Base-by-base conservation (phyloP, 805 yeast genomes). In the Candida lessepsii region DNA sequence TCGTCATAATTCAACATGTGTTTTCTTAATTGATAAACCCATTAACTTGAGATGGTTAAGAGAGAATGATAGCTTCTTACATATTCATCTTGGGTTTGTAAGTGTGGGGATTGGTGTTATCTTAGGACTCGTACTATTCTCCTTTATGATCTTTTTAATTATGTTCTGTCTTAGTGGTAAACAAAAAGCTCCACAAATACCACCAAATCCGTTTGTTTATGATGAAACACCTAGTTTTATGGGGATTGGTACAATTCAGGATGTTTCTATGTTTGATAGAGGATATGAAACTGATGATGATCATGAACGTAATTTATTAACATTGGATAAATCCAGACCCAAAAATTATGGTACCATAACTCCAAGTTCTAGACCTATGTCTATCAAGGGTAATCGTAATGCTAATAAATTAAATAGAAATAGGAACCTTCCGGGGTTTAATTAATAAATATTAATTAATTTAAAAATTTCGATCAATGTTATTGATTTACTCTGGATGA, bases 101-200 rank as follows among this genome's bases (percentile, higher is more conserved):
- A 86, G 91, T 10, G 63, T 84, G 23, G 81, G 81, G 0, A 58
- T 84, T 19, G 95, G 93, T 5, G 64, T 83, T 3, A 60, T 83
- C 2, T 52, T 82, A 7, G 91, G 91, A 0, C 67, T 81, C 21
- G 48, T 81, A 3, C 50, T 68, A 7, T 58, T 59, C 44, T 60
- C 61, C 2, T 37, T 44, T 9, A 46, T 58, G 7, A 45, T 60
- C 44, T 41, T 55, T 25, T 47, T 51, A 2, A 42, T 58, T 6
- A 40, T 58, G 25, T 44, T 47, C 27, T 55, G 53, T 37, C 39
- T 51, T 8, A 52, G 56, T 18, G 41, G 44, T 15, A 38, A 37
- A 13, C 35, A 37, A 15, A 41, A 44, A 13, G 31, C 27, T 23
- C 26, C 28, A 19, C 30, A 19, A 18, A 15, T 19, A 16, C 52